These are phyloP conservation scores for Heliamphora exappendiculata DNA, from an alignment of 148 eudicot species.

Conservation along the genomic window DNA sequence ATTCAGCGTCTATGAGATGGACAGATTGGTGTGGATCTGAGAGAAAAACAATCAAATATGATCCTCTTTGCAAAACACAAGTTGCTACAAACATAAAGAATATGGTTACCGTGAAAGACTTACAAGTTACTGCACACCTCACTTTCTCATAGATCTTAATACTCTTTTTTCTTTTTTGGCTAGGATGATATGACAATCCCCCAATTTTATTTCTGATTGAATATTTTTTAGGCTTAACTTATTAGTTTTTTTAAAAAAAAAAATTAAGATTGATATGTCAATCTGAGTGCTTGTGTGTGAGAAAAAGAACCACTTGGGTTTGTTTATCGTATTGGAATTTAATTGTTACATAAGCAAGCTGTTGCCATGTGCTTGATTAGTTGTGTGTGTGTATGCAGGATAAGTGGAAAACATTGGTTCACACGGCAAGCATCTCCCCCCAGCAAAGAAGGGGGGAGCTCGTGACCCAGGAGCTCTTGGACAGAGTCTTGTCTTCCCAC, in stretches of 20 bases:
- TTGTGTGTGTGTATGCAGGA: constrained; percentile 39
- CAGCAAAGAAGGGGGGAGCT: constrained; percentile 98
- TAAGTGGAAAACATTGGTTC: constrained; percentile 99
- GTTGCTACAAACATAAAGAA: too few species aligned
- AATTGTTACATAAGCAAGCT: not conserved
- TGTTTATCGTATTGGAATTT: not conserved
- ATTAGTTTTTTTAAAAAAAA: not conserved
- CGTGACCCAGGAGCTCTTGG: constrained; percentile 85
- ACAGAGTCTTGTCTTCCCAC: constrained; percentile 81
- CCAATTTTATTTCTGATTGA: not conserved
- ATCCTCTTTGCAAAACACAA: not conserved
- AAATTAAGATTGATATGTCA: not conserved
- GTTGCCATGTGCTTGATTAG: not conserved
- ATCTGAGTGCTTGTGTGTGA: constrained; percentile 8
- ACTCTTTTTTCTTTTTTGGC: not conserved
- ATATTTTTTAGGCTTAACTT: not conserved
- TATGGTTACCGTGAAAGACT: not conserved
- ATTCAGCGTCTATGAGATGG: not conserved
- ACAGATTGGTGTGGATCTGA: not conserved
- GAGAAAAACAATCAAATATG: not conserved
- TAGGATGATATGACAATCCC: not conserved
- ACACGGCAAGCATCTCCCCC: constrained; percentile 93
- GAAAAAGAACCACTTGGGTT: constrained; percentile 27
- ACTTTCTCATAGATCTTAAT: not conserved
- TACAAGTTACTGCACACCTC: not conserved